These are phyloP conservation scores for Chlamydomonas sp. DNA, from an alignment of 139 green algal species.

Conservation along the genomic window DNA sequence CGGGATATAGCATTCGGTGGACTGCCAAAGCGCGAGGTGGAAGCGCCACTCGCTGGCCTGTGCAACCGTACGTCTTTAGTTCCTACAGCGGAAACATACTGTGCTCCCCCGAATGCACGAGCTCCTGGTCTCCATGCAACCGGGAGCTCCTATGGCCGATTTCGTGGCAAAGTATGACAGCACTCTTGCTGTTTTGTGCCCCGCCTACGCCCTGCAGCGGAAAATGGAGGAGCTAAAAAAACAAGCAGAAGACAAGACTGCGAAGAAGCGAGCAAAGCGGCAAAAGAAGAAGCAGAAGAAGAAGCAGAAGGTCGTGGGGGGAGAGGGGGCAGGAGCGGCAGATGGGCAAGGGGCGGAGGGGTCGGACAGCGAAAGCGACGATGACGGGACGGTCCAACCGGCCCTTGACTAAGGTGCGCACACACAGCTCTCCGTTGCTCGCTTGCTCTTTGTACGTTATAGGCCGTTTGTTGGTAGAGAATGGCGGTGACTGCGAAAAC, in stretches of 20 bases:
- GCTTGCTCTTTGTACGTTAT: background rate
- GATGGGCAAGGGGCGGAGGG: background rate
- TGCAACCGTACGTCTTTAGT: background rate
- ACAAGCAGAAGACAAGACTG: slow-evolving; percentile 65
- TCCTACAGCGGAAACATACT: too few species aligned
- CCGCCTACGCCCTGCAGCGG: slow-evolving; percentile 10
- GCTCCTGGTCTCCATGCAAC: background rate
- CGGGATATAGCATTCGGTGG: background rate
- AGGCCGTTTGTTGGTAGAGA: background rate
- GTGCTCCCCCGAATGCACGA: background rate
- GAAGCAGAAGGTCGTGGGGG: background rate
- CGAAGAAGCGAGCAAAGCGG: slow-evolving; percentile 70
- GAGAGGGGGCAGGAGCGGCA: background rate
- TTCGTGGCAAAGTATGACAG: too few species aligned
- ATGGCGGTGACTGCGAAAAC: background rate
- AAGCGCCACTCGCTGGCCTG: background rate
- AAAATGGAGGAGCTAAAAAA: slow-evolving; percentile 38
- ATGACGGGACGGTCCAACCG: background rate
- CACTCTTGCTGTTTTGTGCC: too few species aligned
- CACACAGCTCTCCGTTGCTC: background rate
- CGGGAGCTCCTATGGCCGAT: too few species aligned
- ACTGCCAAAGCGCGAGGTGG: background rate
- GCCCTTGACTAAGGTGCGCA: slow-evolving; percentile 25
- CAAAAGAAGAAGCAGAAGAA: slow-evolving; percentile 76
- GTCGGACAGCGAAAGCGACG: background rate